A percentile compares a stretch with the other conserved stretches of the same genome.
Evolutionary conservation across 352 stramenopile genomes (phyloP).

Genomic region (Pythium angustatum): DNA sequence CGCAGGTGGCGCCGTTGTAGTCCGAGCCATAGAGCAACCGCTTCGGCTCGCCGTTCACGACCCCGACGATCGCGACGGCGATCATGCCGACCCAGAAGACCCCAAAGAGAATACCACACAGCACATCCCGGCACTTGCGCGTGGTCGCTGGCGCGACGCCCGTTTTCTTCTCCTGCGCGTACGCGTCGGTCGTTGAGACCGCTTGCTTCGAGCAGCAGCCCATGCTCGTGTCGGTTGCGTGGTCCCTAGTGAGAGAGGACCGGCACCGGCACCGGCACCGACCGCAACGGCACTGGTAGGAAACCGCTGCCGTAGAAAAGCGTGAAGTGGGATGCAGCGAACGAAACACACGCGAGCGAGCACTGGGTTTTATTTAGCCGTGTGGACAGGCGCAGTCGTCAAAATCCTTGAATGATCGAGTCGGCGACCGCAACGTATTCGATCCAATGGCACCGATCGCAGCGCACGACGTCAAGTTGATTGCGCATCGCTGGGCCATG

Average conservation of each 20-base stretch:
- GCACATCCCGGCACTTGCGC: constrained; percentile 62
- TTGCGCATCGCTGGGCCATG: constrained; percentile 59
- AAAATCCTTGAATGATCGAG: no score
- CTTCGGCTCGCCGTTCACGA: constrained; percentile 67
- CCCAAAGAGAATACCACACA: constrained; percentile 77
- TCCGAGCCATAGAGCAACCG: constrained; percentile 79
- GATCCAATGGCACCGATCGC: constrained; percentile 7
- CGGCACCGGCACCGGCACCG: neutral
- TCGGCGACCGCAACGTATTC: no score
- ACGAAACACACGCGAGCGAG: neutral
- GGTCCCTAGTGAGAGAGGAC: neutral
- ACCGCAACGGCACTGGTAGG: neutral
- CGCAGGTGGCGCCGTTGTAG: constrained; percentile 77
- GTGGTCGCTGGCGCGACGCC: constrained; percentile 54
- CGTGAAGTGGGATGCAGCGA: neutral
- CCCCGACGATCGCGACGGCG: constrained; percentile 58
- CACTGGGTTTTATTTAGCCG: neutral
- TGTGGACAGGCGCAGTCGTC: no score
- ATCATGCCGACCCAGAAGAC: constrained; percentile 85
- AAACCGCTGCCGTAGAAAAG: neutral
- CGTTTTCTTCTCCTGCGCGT: constrained; percentile 27
- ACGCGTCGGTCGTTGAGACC: constrained; percentile 37
- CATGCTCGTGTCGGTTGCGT: constrained; percentile 44
- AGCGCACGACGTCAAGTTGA: constrained; percentile 32
- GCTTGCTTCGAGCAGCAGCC: constrained; percentile 67